phyloP scores from a whole-genome alignment of 2,329 filamentous ascomycete species.

The Cyphellophora attinorum region DNA sequence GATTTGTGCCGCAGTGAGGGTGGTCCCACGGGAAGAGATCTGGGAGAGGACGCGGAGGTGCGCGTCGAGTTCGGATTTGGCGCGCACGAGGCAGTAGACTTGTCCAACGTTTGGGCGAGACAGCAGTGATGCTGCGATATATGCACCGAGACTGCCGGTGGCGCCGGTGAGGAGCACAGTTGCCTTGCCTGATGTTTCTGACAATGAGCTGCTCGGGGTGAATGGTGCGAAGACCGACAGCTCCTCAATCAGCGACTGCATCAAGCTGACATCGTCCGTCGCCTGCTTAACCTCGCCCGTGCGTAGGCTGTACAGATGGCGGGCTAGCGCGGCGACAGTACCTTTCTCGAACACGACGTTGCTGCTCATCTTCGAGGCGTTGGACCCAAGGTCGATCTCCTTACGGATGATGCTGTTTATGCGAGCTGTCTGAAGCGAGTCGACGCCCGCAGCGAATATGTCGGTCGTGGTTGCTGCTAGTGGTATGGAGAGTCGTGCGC shows the following conservation, averaged over 20 bases:
- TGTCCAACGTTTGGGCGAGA: conserved; percentile 25
- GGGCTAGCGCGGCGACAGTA: conserved; percentile 34
- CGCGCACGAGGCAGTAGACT: conserved; percentile 50
- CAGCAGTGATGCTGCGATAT: conserved; percentile 41
- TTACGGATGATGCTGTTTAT: conserved; percentile 35
- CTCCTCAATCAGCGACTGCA: conserved; percentile 35
- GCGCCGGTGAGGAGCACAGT: conserved; percentile 45
- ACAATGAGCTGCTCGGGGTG: conserved; percentile 3
- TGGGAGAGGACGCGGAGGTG: conserved; percentile 34
- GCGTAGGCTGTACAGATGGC: conserved; percentile 23
- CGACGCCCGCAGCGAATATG: conserved; percentile 12
- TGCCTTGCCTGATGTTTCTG: neutral
- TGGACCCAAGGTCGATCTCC: conserved; percentile 8
- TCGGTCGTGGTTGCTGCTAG: conserved; percentile 6
- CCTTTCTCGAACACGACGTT: conserved; percentile 53
- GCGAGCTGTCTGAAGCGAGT: conserved; percentile 9
- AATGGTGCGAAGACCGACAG: conserved; percentile 20
- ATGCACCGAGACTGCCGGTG: conserved; percentile 55
- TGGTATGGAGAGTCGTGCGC: conserved; percentile 2
- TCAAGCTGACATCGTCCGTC: conserved; percentile 27
- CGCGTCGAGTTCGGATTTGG: conserved; percentile 30
- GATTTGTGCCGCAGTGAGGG: conserved; percentile 8
- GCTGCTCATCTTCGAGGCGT: conserved; percentile 32
- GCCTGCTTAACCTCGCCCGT: conserved; percentile 12
- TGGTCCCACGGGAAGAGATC: conserved; percentile 22